Evolutionary conservation across 306 rosid species (phyloP).

Genomic region (Prunus salicina): DNA sequence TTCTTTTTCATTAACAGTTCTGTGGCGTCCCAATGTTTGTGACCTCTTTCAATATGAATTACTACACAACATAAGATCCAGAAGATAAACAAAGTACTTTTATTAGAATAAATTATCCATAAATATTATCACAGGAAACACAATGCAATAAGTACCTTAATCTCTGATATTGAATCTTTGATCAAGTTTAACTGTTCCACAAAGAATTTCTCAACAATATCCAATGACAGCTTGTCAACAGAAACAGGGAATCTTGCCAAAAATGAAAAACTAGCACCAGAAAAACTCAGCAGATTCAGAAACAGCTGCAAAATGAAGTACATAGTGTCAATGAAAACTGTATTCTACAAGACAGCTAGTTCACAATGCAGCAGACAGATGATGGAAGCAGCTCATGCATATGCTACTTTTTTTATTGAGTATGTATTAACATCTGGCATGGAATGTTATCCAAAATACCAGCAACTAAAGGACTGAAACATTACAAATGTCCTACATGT

Average conservation of each 20-base stretch:
- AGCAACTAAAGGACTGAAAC: neutral
- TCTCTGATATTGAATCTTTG: slow-evolving; percentile 50
- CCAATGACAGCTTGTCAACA: slow-evolving; percentile 40
- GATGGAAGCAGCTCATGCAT: neutral
- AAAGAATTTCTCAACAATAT: slow-evolving; percentile 49
- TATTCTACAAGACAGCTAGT: slow-evolving; percentile 18
- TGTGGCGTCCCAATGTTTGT: neutral
- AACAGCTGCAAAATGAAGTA: slow-evolving; percentile 62
- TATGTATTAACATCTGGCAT: neutral
- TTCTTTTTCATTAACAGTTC: neutral
- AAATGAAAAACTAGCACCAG: slow-evolving; percentile 49
- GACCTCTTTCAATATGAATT: neutral
- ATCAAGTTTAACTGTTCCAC: slow-evolving; percentile 59
- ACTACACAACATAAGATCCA: neutral
- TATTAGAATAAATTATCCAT: neutral
- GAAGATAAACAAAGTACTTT: neutral
- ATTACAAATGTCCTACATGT: neutral
- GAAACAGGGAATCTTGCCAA: slow-evolving; percentile 51
- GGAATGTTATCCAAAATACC: neutral
- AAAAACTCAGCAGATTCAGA: slow-evolving; percentile 57
- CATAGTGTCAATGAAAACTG: slow-evolving; percentile 18
- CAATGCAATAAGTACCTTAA: slow-evolving; percentile 52
- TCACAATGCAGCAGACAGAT: slow-evolving; percentile 9
- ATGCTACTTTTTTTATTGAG: neutral
- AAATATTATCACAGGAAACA: slow-evolving; percentile 2